Conservation (phyloP, 208 protist genomes). For the Trypanosoma cruzi region DNA sequence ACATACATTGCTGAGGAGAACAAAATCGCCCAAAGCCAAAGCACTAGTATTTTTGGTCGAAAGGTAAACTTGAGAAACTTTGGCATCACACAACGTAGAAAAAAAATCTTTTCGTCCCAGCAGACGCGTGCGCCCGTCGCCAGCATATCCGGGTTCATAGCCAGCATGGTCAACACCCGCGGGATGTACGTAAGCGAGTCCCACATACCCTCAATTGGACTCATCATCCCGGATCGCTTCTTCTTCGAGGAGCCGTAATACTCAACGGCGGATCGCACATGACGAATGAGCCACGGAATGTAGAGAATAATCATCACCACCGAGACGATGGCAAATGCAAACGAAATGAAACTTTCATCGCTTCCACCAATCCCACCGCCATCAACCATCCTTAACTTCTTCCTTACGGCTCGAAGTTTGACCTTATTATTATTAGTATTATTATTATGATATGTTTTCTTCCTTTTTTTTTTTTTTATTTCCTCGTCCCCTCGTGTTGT, state of each 20-base stretch:
- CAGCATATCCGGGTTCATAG: slow-evolving; percentile 54
- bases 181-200: slow-evolving; percentile 75
- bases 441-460: too few species aligned
- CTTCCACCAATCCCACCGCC: slow-evolving; percentile 70
- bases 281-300: slow-evolving; percentile 83
- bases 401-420: background rate
- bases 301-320: slow-evolving; percentile 86
- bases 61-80: slow-evolving; percentile 89
- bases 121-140: slow-evolving; percentile 69
- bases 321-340: slow-evolving; percentile 86
- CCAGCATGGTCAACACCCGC: slow-evolving; percentile 36
- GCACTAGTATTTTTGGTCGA: slow-evolving; percentile 81
- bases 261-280: slow-evolving; percentile 45
- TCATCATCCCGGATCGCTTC: slow-evolving; percentile 39
- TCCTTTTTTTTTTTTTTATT: background rate
- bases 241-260: slow-evolving; percentile 72
- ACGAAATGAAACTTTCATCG: slow-evolving; percentile 90
- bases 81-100: slow-evolving; percentile 79
- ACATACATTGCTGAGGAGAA: slow-evolving; percentile 91
- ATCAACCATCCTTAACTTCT: slow-evolving; percentile 50
- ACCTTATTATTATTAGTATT: too few species aligned
- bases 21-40: slow-evolving; percentile 78
- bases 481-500: background rate
- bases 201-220: slow-evolving; percentile 62
- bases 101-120: slow-evolving; percentile 74